Percentiles rank a stretch among this genome's conserved stretches.
phyloP scores from a whole-genome alignment of 2,329 filamentous ascomycete species.

The Tolypocladium album region DNA sequence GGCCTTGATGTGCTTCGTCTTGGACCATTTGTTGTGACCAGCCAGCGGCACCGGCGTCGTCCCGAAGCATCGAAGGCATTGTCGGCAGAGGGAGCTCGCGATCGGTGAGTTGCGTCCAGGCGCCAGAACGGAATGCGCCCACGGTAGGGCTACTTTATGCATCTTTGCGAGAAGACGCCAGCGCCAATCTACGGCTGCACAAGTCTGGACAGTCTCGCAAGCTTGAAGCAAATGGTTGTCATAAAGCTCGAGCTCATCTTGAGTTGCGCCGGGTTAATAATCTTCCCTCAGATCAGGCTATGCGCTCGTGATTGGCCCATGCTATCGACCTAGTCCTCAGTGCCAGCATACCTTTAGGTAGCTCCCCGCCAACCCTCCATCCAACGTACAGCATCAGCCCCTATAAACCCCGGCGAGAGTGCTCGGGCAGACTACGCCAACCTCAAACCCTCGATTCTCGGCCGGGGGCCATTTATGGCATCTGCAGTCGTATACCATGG shows the following conservation, averaged over 20 bases:
- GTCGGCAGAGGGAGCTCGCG: constrained; percentile 25
- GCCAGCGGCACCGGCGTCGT: constrained; percentile 36
- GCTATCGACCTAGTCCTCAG: background rate
- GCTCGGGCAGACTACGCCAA: background rate
- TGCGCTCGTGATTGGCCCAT: background rate
- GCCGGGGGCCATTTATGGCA: constrained; percentile 10
- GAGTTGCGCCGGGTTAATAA: constrained; percentile 19
- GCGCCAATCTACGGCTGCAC: background rate
- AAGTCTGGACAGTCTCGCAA: background rate
- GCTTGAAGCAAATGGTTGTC: background rate
- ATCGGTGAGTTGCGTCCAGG: background rate
- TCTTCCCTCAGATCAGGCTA: constrained; percentile 10
- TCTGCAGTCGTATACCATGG: constrained; percentile 17
- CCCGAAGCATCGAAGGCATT: constrained; percentile 38
- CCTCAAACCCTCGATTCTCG: background rate
- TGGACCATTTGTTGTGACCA: constrained; percentile 90
- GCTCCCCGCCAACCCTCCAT: background rate
- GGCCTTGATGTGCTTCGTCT: constrained; percentile 91
- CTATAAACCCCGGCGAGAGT: background rate
- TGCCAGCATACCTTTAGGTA: background rate
- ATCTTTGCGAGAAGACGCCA: background rate
- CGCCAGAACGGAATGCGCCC: background rate
- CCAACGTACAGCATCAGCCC: background rate
- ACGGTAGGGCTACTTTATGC: background rate
- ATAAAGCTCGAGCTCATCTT: background rate